phyloP scores from a whole-genome alignment of 2,329 filamentous ascomycete genomes.

The Fusarium neocosmosporiellum region DNA sequence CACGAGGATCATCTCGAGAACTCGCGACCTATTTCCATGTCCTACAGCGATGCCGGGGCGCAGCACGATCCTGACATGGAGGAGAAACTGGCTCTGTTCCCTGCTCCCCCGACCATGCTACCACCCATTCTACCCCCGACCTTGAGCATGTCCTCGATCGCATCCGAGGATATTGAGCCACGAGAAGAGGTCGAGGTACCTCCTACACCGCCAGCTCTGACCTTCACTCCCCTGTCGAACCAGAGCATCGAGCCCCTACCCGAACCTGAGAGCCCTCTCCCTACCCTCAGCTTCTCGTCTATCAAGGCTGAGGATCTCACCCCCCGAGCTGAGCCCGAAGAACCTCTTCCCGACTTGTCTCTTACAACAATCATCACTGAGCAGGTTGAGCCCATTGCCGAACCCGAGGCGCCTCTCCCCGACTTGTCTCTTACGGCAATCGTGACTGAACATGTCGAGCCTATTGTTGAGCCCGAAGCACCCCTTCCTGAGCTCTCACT shows the following conservation, averaged over 20 bases:
- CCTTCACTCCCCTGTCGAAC: slow-evolving; percentile 48
- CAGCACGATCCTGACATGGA: slow-evolving; percentile 64
- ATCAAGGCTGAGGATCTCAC: slow-evolving; percentile 51
- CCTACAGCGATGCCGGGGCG: slow-evolving; percentile 64
- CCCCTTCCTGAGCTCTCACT: slow-evolving; percentile 44
- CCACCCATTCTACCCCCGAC: slow-evolving; percentile 48
- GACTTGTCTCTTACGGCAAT: background rate
- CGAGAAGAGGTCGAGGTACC: slow-evolving; percentile 49
- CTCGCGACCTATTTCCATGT: slow-evolving; percentile 60
- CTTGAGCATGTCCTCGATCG: slow-evolving; percentile 58
- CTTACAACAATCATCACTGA: slow-evolving; percentile 41
- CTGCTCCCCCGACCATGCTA: slow-evolving; percentile 61
- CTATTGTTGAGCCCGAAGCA: background rate
- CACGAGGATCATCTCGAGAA: slow-evolving; percentile 40
- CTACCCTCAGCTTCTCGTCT: slow-evolving; percentile 52
- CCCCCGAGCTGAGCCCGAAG: slow-evolving; percentile 39
- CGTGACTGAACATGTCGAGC: slow-evolving; percentile 8
- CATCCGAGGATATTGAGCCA: slow-evolving; percentile 58
- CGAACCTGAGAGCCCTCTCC: slow-evolving; percentile 49
- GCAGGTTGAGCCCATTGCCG: slow-evolving; percentile 43
- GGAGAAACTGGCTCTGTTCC: slow-evolving; percentile 65
- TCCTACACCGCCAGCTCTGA: slow-evolving; percentile 48
- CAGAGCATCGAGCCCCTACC: slow-evolving; percentile 55
- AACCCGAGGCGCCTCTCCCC: slow-evolving; percentile 18
- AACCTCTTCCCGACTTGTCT: slow-evolving; percentile 25